Evolutionary conservation across 1,284 basidiomycete species (phyloP).

Genomic region (Agaricales sp.): DNA sequence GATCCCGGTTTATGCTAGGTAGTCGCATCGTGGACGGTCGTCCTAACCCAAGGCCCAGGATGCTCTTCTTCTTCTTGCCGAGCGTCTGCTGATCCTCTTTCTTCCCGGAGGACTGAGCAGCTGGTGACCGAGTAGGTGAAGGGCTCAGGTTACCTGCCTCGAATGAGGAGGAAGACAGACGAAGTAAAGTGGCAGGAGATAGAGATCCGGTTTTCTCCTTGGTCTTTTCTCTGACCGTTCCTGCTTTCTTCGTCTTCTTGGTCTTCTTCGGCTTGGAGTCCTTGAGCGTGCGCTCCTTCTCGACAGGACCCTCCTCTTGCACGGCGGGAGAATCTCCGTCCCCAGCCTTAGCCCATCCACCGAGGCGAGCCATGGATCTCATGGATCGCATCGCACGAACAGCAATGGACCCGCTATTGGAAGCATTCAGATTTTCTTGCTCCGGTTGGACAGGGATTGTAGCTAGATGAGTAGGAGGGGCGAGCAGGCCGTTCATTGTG

Average conservation of each 20-base stretch:
- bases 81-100: slow-evolving; percentile 24
- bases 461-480: slow-evolving; percentile 18
- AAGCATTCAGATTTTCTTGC: slow-evolving; percentile 8
- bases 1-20: slow-evolving; percentile 32
- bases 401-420: slow-evolving; percentile 53
- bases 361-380: slow-evolving; percentile 57
- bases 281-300: slow-evolving; percentile 12
- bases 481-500: slow-evolving; percentile 27
- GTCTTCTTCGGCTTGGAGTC: slow-evolving; percentile 3
- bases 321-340: too few species aligned
- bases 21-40: slow-evolving; percentile 35
- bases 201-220: not conserved
- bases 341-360: slow-evolving; percentile 59
- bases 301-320: slow-evolving; percentile 23
- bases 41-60: slow-evolving; percentile 40
- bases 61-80: slow-evolving; percentile 46
- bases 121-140: slow-evolving; percentile 20
- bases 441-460: slow-evolving; percentile 6
- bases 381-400: slow-evolving; percentile 68
- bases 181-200: too few species aligned
- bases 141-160: slow-evolving; percentile 45
- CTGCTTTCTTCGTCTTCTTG: slow-evolving; percentile 8
- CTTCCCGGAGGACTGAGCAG: slow-evolving; percentile 7
- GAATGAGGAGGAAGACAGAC: slow-evolving; percentile 37
- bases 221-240: not conserved